Evolutionary conservation across 164 flowering plant genomes (phyloP).

Genomic region (Liquidambar formosana): DNA sequence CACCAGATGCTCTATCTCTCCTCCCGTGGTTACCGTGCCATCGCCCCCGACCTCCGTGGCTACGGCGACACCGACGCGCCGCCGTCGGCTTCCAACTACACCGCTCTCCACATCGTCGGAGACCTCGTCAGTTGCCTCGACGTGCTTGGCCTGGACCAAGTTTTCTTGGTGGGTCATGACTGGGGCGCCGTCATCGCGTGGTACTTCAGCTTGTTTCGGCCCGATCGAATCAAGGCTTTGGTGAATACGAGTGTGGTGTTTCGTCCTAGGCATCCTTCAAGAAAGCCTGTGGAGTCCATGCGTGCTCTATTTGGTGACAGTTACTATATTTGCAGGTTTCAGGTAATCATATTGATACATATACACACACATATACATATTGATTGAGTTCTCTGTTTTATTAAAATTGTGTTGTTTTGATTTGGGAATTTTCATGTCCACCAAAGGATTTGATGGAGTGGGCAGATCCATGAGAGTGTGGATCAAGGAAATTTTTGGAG

Average conservation of each 20-base stretch:
- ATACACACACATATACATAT: background rate
- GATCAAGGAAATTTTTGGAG: no score
- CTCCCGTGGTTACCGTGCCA: slow-evolving; percentile 50
- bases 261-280: slow-evolving; percentile 39
- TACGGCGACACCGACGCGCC: slow-evolving; percentile 81
- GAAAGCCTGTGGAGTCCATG: slow-evolving; percentile 34
- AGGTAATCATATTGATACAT: slow-evolving; percentile 30
- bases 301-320: slow-evolving; percentile 55
- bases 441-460: no score
- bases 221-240: slow-evolving; percentile 62
- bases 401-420: background rate
- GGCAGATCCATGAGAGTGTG: no score
- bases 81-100: slow-evolving; percentile 36
- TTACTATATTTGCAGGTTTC: slow-evolving; percentile 68
- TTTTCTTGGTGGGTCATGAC: slow-evolving; percentile 72
- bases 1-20: slow-evolving; percentile 59
- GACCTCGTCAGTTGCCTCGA: slow-evolving; percentile 67
- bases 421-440: no score
- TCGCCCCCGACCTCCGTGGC: slow-evolving; percentile 84
- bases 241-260: slow-evolving; percentile 53
- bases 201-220: slow-evolving; percentile 58
- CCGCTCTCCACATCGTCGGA: slow-evolving; percentile 59
- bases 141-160: slow-evolving; percentile 45
- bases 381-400: background rate
- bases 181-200: slow-evolving; percentile 76